Evolutionary conservation across 2,329 filamentous ascomycete species (phyloP).

Genomic region (Exophiala sp.): DNA sequence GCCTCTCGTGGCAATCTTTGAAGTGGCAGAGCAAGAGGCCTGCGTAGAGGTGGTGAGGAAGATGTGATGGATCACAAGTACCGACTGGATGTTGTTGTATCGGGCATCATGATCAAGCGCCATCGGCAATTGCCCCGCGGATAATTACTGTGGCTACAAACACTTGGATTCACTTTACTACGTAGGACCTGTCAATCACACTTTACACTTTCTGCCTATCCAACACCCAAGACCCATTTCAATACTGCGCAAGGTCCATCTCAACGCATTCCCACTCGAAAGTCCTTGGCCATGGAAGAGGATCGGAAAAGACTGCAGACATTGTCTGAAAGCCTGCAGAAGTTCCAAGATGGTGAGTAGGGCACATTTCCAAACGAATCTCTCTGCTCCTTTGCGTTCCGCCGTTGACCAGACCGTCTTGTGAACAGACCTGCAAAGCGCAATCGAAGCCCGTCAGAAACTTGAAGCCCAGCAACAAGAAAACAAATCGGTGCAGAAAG

Average conservation of each 20-base stretch:
- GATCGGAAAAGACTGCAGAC: conserved; percentile 71
- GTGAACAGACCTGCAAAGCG: conserved; percentile 66
- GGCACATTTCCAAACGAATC: no score
- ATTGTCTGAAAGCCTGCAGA: conserved; percentile 81
- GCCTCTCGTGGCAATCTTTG: not conserved
- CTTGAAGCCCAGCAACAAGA: conserved; percentile 90
- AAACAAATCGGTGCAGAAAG: conserved; percentile 73
- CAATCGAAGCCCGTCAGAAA: conserved; percentile 76
- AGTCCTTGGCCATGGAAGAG: conserved; percentile 34
- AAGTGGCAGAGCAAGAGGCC: not conserved
- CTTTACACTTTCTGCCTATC: no score
- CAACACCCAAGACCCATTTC: no score
- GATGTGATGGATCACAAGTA: no score
- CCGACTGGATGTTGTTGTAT: no score
- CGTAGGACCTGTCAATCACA: no score
- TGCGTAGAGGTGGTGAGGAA: no score
- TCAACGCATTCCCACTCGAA: no score
- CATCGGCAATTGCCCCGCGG: conserved; percentile 22
- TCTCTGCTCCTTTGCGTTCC: no score
- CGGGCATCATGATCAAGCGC: no score
- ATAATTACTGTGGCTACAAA: not conserved
- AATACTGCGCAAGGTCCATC: no score
- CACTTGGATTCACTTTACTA: no score
- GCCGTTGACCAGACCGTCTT: not conserved
- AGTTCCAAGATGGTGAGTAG: conserved; percentile 70